Conservation (phyloP, 768 basidiomycete species). For the Botryobasidium botryosum region DNA sequence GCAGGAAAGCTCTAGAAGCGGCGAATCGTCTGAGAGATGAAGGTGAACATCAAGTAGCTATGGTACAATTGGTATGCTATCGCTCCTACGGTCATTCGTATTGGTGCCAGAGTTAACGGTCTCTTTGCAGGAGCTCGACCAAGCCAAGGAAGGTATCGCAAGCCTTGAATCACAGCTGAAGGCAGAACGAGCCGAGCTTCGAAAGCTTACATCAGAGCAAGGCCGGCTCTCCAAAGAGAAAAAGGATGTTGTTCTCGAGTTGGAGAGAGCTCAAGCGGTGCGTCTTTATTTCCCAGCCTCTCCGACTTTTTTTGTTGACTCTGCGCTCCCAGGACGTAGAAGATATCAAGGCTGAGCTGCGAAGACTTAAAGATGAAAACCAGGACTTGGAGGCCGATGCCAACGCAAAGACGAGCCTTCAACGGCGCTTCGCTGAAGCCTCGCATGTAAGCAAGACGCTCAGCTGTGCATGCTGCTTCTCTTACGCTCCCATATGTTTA, state of each 20-base stretch:
- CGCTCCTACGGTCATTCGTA: not conserved
- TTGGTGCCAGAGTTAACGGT: not conserved
- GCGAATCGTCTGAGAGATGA: slow-evolving; percentile 45
- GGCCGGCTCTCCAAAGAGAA: slow-evolving; percentile 45
- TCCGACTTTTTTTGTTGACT: slow-evolving; percentile 2
- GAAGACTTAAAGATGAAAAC: slow-evolving; percentile 55
- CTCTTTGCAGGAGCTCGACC: slow-evolving; percentile 47
- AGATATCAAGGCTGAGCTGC: slow-evolving; percentile 50
- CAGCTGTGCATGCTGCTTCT: not conserved
- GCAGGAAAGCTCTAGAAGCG: slow-evolving; percentile 1
- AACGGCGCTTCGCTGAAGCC: slow-evolving; percentile 44
- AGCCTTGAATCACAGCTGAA: slow-evolving; percentile 60
- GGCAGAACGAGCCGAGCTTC: slow-evolving; percentile 47
- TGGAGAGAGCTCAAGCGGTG: slow-evolving; percentile 58
- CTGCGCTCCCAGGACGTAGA: slow-evolving; percentile 47
- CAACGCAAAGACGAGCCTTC: slow-evolving; percentile 39
- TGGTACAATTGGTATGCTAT: slow-evolving; percentile 35
- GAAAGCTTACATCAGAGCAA: slow-evolving; percentile 48
- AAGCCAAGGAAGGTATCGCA: slow-evolving; percentile 42
- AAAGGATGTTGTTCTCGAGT: slow-evolving; percentile 40
- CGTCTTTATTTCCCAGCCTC: slow-evolving; percentile 12
- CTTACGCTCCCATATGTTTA: slow-evolving; percentile 15
- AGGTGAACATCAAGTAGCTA: slow-evolving; percentile 34
- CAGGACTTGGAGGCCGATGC: slow-evolving; percentile 48
- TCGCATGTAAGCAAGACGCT: slow-evolving; percentile 36